Evolutionary conservation across 108 stramenopile genomes (phyloP), one percentile per base, ranked within the genome.

Genomic region (Epithemia pelagica): DNA sequence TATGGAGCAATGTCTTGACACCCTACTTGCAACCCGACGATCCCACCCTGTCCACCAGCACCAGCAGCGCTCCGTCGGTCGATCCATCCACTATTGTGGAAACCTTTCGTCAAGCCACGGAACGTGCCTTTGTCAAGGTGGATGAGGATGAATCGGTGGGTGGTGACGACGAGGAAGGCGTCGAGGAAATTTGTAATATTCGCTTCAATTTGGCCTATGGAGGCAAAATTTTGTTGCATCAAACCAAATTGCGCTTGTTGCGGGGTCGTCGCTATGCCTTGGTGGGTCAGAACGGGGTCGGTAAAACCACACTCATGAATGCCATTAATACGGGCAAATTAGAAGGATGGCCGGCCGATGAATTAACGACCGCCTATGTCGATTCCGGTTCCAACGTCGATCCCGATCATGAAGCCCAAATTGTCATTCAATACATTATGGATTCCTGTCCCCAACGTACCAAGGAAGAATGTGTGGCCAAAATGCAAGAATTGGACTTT

Each of bases 261-360:
- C 81, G 99, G n/a, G 97, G 97, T 27, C 95, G 92, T 61, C 88
- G 93, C 28, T 98, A 99, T 73, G 99, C 95, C 20, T 80, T 99
- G 28, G 88, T 99, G 58, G 97, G 97, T 23, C 89, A 88, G 59
- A 98, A 99, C 73, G 96, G 96, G 59, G 95, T 91, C 1, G 99
- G 98, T 15, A 98, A 61, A 52, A 97, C 96, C 15, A 99, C 99
- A 5, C 78, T 99, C 18, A 97, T 99, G 95, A 95, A 80, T 66
- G 94, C 97, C 55, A 97, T 99, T 66, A 88, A 94, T 68, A 95
- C 88, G 75, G 97, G 96, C 8, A 96, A 97, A 61, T 72, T 99
- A 7, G 97, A 99, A 61, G 98, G 97, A 32, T 97, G 97, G 95
- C 97, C 97, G 18, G 55, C 70, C 23, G 72, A 82, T 24, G n/a